These are phyloP conservation scores for Mortierella sp. DNA, from an alignment of 371 early-diverging fungal genomes.

Conservation along the genomic window DNA sequence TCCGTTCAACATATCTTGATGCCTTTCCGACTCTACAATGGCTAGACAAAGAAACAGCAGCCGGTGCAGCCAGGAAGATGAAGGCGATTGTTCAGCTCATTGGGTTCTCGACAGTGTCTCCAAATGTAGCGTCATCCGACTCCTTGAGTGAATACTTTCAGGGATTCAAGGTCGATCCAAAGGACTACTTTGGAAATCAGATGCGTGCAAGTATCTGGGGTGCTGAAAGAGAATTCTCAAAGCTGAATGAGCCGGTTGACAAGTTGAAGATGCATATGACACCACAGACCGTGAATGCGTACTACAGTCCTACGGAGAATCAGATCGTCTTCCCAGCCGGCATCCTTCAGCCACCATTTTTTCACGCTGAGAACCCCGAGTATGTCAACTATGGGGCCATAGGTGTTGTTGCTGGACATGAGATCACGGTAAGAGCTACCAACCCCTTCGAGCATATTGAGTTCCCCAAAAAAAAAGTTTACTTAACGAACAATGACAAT, in stretches of 20 bases:
- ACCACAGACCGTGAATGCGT: slow-evolving; percentile 73
- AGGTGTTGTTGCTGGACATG: slow-evolving; percentile 72
- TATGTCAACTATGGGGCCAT: slow-evolving; percentile 72
- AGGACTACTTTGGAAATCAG: slow-evolving; percentile 60
- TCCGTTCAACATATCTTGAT: slow-evolving; percentile 56
- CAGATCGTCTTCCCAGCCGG: slow-evolving; percentile 73
- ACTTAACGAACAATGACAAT: too few relatives aligned
- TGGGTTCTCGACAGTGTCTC: slow-evolving; percentile 61
- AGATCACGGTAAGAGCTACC: slow-evolving; percentile 61
- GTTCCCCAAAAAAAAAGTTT: too few relatives aligned
- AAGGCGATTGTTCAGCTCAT: slow-evolving; percentile 56
- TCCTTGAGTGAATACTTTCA: slow-evolving; percentile 60
- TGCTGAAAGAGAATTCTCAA: slow-evolving; percentile 19
- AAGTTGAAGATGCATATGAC: slow-evolving; percentile 64
- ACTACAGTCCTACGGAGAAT: slow-evolving; percentile 64
- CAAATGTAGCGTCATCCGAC: slow-evolving; percentile 60
- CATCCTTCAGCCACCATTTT: slow-evolving; percentile 67
- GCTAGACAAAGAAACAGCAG: slow-evolving; percentile 64
- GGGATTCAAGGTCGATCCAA: slow-evolving; percentile 34
- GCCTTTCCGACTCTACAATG: slow-evolving; percentile 61
- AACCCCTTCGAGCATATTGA: too few relatives aligned
- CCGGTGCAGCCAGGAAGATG: slow-evolving; percentile 63
- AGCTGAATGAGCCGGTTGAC: slow-evolving; percentile 53
- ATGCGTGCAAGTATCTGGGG: slow-evolving; percentile 50
- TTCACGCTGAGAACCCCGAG: slow-evolving; percentile 57